These are phyloP conservation scores for Komagataella phaffii DNA, from an alignment of 805 yeast genomes.

Conservation along the genomic window DNA sequence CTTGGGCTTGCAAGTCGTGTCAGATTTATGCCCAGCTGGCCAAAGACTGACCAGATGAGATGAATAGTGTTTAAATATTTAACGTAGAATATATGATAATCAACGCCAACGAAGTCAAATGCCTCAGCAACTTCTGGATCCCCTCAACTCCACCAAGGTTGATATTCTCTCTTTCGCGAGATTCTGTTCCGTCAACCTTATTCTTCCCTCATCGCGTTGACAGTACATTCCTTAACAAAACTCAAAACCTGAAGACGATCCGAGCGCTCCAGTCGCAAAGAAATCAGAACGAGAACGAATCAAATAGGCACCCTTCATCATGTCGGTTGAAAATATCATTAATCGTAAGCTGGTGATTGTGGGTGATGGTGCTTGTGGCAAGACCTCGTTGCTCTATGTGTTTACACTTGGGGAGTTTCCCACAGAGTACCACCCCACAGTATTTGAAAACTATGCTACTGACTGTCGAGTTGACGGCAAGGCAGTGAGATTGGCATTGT, in stretches of 20 bases:
- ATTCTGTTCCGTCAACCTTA: neutral
- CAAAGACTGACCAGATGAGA: neutral
- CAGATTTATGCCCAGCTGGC: slow-evolving; percentile 11
- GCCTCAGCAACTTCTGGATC: neutral
- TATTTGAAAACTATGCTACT: slow-evolving; percentile 87
- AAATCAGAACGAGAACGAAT: neutral
- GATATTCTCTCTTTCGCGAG: neutral
- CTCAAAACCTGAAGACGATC: neutral
- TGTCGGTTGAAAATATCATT: slow-evolving; percentile 17
- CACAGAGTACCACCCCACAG: slow-evolving; percentile 86
- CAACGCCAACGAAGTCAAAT: neutral
- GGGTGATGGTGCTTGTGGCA: slow-evolving; percentile 94
- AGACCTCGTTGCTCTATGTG: slow-evolving; percentile 80
- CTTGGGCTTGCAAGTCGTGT: slow-evolving; percentile 29
- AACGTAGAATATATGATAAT: neutral
- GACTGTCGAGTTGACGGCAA: slow-evolving; percentile 92
- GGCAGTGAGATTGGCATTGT: slow-evolving; percentile 72
- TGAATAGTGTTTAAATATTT: neutral
- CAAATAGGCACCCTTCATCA: neutral
- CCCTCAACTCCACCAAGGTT: neutral
- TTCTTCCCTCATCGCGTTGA: neutral
- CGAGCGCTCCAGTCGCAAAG: neutral
- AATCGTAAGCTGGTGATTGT: slow-evolving; percentile 77
- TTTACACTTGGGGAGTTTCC: slow-evolving; percentile 91
- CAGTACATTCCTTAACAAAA: neutral